A percentile compares a stretch with the other conserved stretches of the same genome.
These are phyloP conservation scores for Magnusiomyces starmeri DNA, from an alignment of 1,139 yeast genomes.

Conservation along the genomic window DNA sequence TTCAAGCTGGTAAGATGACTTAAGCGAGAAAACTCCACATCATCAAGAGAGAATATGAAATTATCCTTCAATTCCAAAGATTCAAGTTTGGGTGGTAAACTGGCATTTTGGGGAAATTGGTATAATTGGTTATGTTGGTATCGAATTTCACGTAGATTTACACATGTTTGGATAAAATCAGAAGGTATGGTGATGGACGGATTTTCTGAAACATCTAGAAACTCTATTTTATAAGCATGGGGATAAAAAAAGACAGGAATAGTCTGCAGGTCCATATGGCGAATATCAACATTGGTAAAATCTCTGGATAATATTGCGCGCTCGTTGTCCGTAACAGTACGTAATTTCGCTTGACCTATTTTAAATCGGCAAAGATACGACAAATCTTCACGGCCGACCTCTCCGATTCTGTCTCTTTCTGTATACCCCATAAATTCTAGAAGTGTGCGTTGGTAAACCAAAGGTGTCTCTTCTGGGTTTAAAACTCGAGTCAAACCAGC, in stretches of 20 bases:
- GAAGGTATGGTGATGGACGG: constrained; percentile 78
- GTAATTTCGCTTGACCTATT: constrained; percentile 37
- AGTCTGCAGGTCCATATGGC: constrained; percentile 69
- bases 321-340: constrained; percentile 56
- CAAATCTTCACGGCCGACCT: constrained; percentile 81
- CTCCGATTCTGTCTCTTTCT: constrained; percentile 65
- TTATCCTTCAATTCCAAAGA: constrained; percentile 52
- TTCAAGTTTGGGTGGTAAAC: constrained; percentile 61
- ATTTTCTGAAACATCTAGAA: constrained; percentile 77
- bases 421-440: constrained; percentile 74
- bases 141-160: constrained; percentile 57
- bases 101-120: constrained; percentile 63
- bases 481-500: constrained; percentile 75
- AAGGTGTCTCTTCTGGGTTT: constrained; percentile 67
- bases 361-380: constrained; percentile 81
- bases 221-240: constrained; percentile 74
- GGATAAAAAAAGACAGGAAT: constrained; percentile 79
- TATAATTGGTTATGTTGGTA: constrained; percentile 71
- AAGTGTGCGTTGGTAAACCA: constrained; percentile 67
- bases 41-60: constrained; percentile 28
- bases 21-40: constrained; percentile 28
- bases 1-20: constrained; percentile 28
- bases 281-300: constrained; percentile 67
- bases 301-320: constrained; percentile 58
- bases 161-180: constrained; percentile 80